Conservation (phyloP, 148 eudicot species). For the Vaccinium corymbosum region DNA sequence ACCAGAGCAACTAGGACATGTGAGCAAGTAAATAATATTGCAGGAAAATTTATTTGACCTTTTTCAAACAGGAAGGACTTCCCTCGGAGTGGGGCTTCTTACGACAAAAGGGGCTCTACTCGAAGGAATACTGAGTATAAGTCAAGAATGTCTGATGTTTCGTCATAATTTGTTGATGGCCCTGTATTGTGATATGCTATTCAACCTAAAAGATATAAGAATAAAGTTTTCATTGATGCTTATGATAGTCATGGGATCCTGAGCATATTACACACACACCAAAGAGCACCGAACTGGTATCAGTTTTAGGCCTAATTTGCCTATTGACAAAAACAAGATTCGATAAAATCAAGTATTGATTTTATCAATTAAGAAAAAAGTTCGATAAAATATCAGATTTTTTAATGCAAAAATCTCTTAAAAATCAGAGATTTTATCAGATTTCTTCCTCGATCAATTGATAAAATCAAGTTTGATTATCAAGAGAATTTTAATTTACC, state of each 20-base stretch:
- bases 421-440: too few relatives aligned
- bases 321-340: too few relatives aligned
- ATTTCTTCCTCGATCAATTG: too few relatives aligned
- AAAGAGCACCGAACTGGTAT: background rate
- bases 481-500: too few relatives aligned
- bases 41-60: background rate
- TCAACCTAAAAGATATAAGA: background rate
- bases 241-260: background rate
- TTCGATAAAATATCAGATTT: too few relatives aligned
- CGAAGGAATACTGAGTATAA: background rate
- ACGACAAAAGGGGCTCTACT: background rate
- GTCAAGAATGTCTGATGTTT: background rate
- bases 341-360: too few relatives aligned
- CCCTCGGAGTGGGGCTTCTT: background rate
- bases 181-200: background rate
- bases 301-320: background rate
- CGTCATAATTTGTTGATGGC: background rate
- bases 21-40: background rate
- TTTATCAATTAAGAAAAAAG: too few relatives aligned
- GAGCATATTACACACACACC: too few relatives aligned
- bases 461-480: too few relatives aligned
- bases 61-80: background rate
- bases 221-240: background rate
- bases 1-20: background rate
- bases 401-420: too few relatives aligned